Conservation (phyloP, 371 early-diverging fungal species). For the Rhizomucor miehei region DNA sequence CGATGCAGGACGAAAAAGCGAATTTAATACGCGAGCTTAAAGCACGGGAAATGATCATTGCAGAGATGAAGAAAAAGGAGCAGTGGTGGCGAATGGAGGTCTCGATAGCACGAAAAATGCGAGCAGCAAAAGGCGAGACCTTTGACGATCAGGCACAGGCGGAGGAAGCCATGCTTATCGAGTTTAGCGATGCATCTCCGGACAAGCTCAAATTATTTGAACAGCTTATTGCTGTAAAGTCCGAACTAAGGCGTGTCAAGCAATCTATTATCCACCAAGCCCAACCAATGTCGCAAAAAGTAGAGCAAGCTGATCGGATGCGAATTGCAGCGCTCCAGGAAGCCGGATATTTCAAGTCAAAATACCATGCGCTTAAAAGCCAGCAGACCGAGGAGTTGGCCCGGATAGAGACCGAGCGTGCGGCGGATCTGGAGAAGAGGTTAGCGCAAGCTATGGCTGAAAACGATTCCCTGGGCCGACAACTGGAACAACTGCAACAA, state of each 20-base stretch:
- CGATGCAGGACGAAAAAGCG: conserved; percentile 25
- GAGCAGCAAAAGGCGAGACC: conserved; percentile 15
- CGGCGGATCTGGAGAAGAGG: conserved; percentile 46
- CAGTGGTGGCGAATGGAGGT: conserved; percentile 58
- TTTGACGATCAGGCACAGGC: conserved; percentile 33
- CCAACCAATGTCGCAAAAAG: conserved; percentile 45
- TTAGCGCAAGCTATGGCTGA: conserved; percentile 43
- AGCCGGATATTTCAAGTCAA: conserved; percentile 57
- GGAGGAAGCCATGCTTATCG: conserved; percentile 32
- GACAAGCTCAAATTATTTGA: conserved; percentile 46
- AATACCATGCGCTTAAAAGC: conserved; percentile 33
- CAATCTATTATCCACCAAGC: conserved; percentile 51
- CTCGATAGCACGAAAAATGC: conserved; percentile 36
- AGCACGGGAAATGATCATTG: conserved; percentile 35
- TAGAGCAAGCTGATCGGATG: conserved; percentile 53
- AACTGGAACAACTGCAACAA: conserved; percentile 39
- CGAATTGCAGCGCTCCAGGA: conserved; percentile 58
- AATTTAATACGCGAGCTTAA: conserved; percentile 36
- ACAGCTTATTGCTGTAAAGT: conserved; percentile 38
- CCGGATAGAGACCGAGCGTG: conserved; percentile 37
- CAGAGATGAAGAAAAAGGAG: conserved; percentile 49
- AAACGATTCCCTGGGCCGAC: conserved; percentile 34
- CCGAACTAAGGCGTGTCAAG: conserved; percentile 44
- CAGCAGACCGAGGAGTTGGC: conserved; percentile 24
- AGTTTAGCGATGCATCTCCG: conserved; percentile 24